Evolutionary conservation across 225 moss, liverwort and hornwort genomes (phyloP), one percentile per base, ranked within the genome.

Genomic region (Marchantia paleacea): DNA sequence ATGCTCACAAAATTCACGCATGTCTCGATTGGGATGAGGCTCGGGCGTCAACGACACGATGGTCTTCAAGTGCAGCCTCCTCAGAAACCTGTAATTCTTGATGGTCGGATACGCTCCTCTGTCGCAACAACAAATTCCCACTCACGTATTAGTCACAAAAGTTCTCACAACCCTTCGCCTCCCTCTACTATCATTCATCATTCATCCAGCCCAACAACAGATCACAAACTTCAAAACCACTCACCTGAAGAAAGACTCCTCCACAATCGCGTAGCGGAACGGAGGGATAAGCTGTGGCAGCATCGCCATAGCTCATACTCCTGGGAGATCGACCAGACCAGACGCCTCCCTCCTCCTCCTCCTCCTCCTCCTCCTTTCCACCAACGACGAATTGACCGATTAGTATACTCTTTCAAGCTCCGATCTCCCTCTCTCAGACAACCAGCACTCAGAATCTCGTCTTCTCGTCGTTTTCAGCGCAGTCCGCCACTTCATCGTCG

Each of bases 221-320:
- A n/a, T 39, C 3, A 72, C 12, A 18, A 47, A 52, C n/a, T 11
- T 19, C 26, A 29, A 12, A 67, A 10, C 26, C 11, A 61, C 54
- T 31, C 61, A 90, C 90, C 90, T 89, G 85, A 90, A 96, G 70
- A 96, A 92, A 6, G 85, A 87, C 19, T 96, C 94, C 85, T 94
- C 96, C 52, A 94, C 96, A 22, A 92, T 93, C 47, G 96, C 92
- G 79, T 94, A 94, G n/a, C 96, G 92, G 75, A 96, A 96, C 48
- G 96, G 96, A 54, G 96, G 96, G 31, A 96, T 96, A 31, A 96
- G 91, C 90, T 96, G 94, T 86, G 90, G 90, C 78, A 94, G 88
- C 92, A 96, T 90, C 81, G 96, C 91, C 91, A 92, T 94, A 55
- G 55, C 55, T 55, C 55, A 55, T 55, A 18, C 55, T 55, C 55